Base-by-base conservation (phyloP, 2,329 filamentous ascomycete species). In the Paraconiothyrium brasiliense region DNA sequence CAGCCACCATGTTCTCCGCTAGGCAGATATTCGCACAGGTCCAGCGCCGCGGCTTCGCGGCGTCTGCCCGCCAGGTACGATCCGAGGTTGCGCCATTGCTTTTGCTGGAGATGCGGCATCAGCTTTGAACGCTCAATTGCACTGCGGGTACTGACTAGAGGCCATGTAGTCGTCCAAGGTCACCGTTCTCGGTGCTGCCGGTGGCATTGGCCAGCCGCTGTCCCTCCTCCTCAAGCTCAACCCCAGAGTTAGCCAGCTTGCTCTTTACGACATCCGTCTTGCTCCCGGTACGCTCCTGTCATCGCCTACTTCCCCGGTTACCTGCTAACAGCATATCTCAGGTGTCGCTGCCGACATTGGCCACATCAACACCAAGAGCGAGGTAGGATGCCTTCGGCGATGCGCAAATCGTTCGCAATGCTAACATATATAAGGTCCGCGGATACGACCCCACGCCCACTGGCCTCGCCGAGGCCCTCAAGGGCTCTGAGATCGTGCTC, bases 281-380 rank as follows among this genome's bases (percentile, higher is more conserved):
- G 94, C 87, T 77, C 94, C 94, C 80, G 94, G 93, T 96, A 89
- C 70, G 89, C 85, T n/a, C 20, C 30, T 14, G 30, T 30, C 54
- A 39, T 48, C 54, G 61, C 37, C 30, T 56, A 46, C 44, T 44
- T 47, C 24, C 49, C 35, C 55, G 44, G 30, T 34, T 16, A 14
- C 50, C 43, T 63, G 58, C 67, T 74, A 49, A 73, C 71, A 73
- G 7, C 48, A 51, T 49, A 61, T 56, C 51, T 43, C 74, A 95
- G 94, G 94, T 90, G 95, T 99, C 83, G 95, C 94, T 75, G 95
- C 95, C 81, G 95, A 99, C 84, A 89, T 99, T 83, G 92, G 92
- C 79, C 95, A 99, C 87, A 93, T 99, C 89, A 98, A 98, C 90
- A 97, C 94, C 84, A 96, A 97, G 90, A 94, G 92, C 86, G 90